Evolutionary conservation across 768 basidiomycete genomes (phyloP).

Genomic region (Lactarius hengduanensis): DNA sequence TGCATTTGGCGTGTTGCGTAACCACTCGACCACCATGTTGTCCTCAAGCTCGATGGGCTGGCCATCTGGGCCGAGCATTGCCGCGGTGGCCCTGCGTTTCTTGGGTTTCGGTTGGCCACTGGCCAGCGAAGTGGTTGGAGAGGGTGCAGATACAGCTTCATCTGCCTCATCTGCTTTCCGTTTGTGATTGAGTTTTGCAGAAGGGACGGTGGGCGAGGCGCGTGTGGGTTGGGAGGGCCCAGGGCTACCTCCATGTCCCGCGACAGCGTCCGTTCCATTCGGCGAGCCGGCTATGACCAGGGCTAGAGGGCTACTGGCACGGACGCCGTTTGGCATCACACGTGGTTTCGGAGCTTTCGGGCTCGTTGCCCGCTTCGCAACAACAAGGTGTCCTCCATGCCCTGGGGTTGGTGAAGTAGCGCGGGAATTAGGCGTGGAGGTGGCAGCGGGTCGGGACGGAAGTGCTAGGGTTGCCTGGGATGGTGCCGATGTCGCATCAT

Average conservation of each 20-base stretch:
- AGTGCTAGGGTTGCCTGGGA: conserved; percentile 40
- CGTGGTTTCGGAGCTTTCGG: conserved; percentile 68
- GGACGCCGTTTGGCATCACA: conserved; percentile 42
- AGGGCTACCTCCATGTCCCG: conserved; percentile 29
- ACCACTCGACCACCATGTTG: conserved; percentile 70
- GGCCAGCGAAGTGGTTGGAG: conserved; percentile 27
- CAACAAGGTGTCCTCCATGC: conserved; percentile 72
- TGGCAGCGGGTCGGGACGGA: conserved; percentile 36
- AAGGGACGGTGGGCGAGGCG: conserved; percentile 27
- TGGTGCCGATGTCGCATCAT: conserved; percentile 33
- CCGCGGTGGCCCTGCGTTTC: conserved; percentile 48
- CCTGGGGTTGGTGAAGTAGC: conserved; percentile 59
- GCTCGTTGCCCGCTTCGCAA: conserved; percentile 84
- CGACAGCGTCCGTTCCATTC: conserved; percentile 37
- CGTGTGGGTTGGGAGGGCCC: conserved; percentile 34
- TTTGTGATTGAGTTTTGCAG: conserved; percentile 48
- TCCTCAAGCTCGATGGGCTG: conserved; percentile 60
- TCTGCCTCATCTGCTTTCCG: conserved; percentile 52
- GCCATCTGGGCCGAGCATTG: conserved; percentile 35
- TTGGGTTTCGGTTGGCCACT: conserved; percentile 46
- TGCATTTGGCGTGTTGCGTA: conserved; percentile 64
- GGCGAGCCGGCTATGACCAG: conserved; percentile 36
- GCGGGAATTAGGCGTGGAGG: conserved; percentile 47
- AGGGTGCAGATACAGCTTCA: conserved; percentile 14
- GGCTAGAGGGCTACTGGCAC: conserved; percentile 58